These are phyloP conservation scores for Diaporthe ilicicola DNA, from an alignment of 2,329 filamentous ascomycete species.

Conservation along the genomic window DNA sequence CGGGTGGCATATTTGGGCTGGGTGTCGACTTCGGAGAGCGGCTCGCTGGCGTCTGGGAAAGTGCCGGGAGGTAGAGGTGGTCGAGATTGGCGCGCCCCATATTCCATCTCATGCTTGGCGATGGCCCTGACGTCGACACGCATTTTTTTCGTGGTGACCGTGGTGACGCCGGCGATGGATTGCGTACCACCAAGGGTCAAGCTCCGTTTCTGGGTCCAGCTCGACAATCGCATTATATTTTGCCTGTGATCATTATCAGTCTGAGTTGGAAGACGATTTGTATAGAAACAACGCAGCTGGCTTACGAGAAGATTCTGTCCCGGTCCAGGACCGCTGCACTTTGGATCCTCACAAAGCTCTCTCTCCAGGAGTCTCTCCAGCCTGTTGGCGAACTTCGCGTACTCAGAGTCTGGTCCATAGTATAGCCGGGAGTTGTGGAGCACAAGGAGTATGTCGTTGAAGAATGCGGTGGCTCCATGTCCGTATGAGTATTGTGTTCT, in stretches of 20 bases:
- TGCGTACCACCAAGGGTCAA: background rate
- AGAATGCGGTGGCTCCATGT: background rate
- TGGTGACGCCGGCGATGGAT: background rate
- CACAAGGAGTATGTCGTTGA: background rate
- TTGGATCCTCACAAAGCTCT: background rate
- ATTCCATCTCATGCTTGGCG: background rate
- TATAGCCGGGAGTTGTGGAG: background rate
- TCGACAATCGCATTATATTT: background rate
- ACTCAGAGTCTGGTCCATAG: background rate
- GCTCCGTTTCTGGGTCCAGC: fast-evolving
- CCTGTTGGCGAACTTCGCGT: too few relatives aligned
- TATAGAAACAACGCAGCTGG: too few relatives aligned
- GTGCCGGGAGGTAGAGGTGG: too few relatives aligned
- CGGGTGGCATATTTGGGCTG: background rate
- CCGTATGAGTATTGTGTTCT: background rate
- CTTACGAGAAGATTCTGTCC: background rate
- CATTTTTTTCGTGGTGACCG: background rate
- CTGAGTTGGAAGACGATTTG: background rate
- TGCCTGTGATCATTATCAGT: background rate
- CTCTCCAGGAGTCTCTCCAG: background rate
- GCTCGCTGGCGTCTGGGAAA: fast-evolving
- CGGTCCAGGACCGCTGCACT: too few relatives aligned
- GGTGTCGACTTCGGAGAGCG: background rate
- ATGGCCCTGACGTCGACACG: background rate
- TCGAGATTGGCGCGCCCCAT: background rate